Conservation (phyloP, 1,284 basidiomycete genomes). For the Anthracocystis panici-leucophaei region DNA sequence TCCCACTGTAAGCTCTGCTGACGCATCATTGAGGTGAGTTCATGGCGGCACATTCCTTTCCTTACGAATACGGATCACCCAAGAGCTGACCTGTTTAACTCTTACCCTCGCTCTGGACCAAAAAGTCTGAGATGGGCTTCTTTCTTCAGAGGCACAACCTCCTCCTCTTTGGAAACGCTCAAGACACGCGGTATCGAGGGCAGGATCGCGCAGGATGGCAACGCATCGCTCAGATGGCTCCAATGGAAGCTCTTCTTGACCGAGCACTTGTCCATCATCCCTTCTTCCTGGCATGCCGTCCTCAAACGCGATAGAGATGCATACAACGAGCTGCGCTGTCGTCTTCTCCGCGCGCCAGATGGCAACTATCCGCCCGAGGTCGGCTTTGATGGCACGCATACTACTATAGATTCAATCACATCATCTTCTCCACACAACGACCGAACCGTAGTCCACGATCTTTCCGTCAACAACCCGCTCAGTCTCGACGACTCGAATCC, state of each 20-base stretch:
- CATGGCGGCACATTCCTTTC: no score
- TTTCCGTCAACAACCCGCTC: conserved; percentile 63
- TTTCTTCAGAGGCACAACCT: conserved; percentile 14
- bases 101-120: no score
- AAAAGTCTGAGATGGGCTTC: conserved; percentile 15
- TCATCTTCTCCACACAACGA: not conserved
- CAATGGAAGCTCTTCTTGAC: conserved; percentile 51
- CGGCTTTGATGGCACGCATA: conserved; percentile 38
- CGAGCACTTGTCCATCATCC: conserved; percentile 42
- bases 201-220: conserved; percentile 16
- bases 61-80: no score
- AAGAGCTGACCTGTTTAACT: no score
- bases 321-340: conserved; percentile 42
- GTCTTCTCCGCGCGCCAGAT: conserved; percentile 49
- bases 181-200: conserved; percentile 23
- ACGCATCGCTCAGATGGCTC: conserved; percentile 46
- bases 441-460: conserved; percentile 23
- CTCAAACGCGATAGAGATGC: conserved; percentile 37
- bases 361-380: conserved; percentile 54
- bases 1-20: not conserved
- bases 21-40: conserved; percentile 11
- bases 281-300: conserved; percentile 46
- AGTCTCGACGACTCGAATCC: conserved; percentile 63
- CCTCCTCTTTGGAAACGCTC: conserved; percentile 25
- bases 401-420: conserved; percentile 6